These are phyloP conservation scores for Hysterangium stoloniferum DNA, from an alignment of 768 basidiomycete species.

Conservation along the genomic window DNA sequence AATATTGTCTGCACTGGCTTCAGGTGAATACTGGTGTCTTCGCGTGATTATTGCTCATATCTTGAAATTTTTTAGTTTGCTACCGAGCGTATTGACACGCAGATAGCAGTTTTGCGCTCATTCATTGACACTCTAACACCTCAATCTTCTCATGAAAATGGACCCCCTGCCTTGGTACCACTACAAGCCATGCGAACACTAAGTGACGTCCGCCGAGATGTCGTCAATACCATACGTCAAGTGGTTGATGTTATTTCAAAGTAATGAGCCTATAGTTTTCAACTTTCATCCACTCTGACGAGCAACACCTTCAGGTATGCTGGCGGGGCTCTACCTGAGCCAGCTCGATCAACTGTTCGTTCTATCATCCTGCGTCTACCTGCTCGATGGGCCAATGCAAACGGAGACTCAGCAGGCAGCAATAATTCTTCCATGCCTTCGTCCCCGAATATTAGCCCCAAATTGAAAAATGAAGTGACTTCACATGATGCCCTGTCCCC, in stretches of 20 bases:
- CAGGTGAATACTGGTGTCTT: slow-evolving; percentile 46
- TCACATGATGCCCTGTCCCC: neutral
- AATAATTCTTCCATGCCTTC: slow-evolving; percentile 3
- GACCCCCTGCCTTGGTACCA: slow-evolving; percentile 21
- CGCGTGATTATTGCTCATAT: neutral
- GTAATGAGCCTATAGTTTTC: neutral
- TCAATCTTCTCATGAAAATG: slow-evolving; percentile 13
- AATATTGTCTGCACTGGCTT: slow-evolving; percentile 84
- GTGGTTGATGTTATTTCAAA: slow-evolving; percentile 70
- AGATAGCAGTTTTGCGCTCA: slow-evolving; percentile 75
- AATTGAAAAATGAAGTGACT: neutral
- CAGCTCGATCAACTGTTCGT: slow-evolving; percentile 64
- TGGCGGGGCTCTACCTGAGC: slow-evolving; percentile 80
- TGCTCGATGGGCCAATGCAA: slow-evolving; percentile 63
- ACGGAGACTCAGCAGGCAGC: slow-evolving; percentile 10
- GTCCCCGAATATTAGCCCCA: neutral
- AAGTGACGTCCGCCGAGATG: slow-evolving; percentile 64
- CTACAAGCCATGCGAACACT: slow-evolving; percentile 48
- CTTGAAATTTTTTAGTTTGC: slow-evolving; percentile 53
- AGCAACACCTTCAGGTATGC: slow-evolving; percentile 56
- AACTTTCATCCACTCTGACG: neutral
- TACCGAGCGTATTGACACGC: slow-evolving; percentile 78
- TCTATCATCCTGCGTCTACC: slow-evolving; percentile 77
- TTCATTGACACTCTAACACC: slow-evolving; percentile 59
- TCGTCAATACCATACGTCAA: slow-evolving; percentile 83